Evolutionary conservation across 2,329 filamentous ascomycete genomes (phyloP).

Genomic region (Teratosphaeria nubilosa): DNA sequence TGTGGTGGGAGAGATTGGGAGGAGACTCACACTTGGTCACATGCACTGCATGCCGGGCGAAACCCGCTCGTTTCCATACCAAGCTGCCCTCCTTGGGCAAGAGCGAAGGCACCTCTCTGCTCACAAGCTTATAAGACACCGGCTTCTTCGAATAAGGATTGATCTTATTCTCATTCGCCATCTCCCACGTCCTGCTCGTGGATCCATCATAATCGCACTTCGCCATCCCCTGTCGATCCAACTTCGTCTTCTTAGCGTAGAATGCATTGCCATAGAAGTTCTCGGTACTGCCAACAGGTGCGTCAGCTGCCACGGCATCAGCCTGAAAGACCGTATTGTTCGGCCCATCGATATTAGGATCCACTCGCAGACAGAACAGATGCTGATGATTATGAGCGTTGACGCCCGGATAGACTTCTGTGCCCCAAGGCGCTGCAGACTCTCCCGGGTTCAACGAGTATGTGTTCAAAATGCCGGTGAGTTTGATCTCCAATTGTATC

Average conservation of each 20-base stretch:
- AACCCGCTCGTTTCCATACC: constrained; percentile 83
- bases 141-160: constrained; percentile 81
- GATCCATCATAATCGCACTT: constrained; percentile 72
- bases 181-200: constrained; percentile 80
- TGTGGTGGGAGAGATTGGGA: constrained; percentile 3
- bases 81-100: constrained; percentile 71
- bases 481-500: constrained; percentile 78
- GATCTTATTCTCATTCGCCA: constrained; percentile 72
- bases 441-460: constrained; percentile 73
- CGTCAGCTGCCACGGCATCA: constrained; percentile 61
- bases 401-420: constrained; percentile 80
- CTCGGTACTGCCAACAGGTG: constrained; percentile 66
- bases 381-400: constrained; percentile 96
- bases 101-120: constrained; percentile 67
- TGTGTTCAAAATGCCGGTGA: constrained; percentile 88
- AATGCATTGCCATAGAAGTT: constrained; percentile 90
- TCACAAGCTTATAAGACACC: constrained; percentile 79
- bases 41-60: constrained; percentile 76
- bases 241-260: constrained; percentile 72
- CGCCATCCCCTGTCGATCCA: constrained; percentile 57
- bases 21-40: constrained; percentile 69
- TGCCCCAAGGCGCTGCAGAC: constrained; percentile 79
- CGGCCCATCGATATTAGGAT: constrained; percentile 77
- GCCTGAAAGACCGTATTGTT: constrained; percentile 78
- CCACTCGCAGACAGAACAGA: constrained; percentile 80